Base-by-base conservation (phyloP, 352 stramenopile genomes). In the Plasmopara halstedii region DNA sequence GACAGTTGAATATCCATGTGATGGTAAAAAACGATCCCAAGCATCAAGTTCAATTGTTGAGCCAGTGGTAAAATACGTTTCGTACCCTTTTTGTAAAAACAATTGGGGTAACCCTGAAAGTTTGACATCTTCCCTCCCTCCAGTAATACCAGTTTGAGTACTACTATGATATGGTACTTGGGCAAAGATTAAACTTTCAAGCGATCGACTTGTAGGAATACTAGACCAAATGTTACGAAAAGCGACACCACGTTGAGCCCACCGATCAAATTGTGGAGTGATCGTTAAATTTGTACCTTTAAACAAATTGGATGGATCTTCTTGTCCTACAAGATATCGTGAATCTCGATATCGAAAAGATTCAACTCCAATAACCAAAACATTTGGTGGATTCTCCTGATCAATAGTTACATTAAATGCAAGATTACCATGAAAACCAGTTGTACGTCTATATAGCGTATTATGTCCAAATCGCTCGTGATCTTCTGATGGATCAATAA, bases 221-320 rank as follows among this genome's bases (percentile, higher is more conserved):
- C 42, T 50, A 4, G 42, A 50, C 42, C 42, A 42, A 42, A 50
- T 41, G 14, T 50, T 50, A 4, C 31, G 42, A 9, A 40, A 19
- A 3, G 42, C 42, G 5, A 50, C 42, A 6, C 42, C 42, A 8
- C 42, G 42, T 5, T 34, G 32, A 14, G 42, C 42, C 42, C 42
- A 50, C 5, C 32, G 9, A 21, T 50, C 42, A 11, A 50, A 50
- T 18, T 50, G 41, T 6, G 42, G 42, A 7, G 20, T 34, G 20
- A 42, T 42, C 8, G 42, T 50, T n/a, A 41, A 33, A 33, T 50
- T 34, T n/a, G 31, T 26, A 13, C 42, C 42, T 25, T 50, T 50
- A 21, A 50, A 50, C 7, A 50, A 20, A 8, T 35, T 19, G 5
- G 42, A 42, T 15, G 32, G 32, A 10, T 42, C 42, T 18, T 40